Percentiles rank a stretch among this genome's conserved stretches.
Conservation (phyloP, 441 rosid species). For the Croton setiger region DNA sequence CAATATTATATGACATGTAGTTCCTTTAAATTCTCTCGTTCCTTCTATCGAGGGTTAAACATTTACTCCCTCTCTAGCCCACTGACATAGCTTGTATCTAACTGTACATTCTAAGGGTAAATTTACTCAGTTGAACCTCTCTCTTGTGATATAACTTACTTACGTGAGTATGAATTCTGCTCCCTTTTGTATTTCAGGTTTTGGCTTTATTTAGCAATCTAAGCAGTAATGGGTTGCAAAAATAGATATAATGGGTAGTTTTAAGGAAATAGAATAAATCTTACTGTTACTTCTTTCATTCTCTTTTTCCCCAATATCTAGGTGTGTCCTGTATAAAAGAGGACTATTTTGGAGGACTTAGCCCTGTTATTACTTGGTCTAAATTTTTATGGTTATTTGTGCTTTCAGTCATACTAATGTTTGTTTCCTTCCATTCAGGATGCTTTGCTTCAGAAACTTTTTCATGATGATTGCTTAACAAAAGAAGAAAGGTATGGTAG, state of each 20-base stretch:
- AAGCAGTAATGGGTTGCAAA: neutral
- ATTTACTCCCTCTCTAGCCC: neutral
- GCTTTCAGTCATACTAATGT: slow-evolving; percentile 14
- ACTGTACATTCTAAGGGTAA: neutral
- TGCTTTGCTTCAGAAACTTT: slow-evolving; percentile 77
- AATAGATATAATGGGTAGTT: no score
- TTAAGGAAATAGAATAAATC: neutral
- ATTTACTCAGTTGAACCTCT: neutral
- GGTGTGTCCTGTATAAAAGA: neutral
- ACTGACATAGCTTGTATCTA: neutral
- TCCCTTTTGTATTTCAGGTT: neutral
- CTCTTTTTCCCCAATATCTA: neutral
- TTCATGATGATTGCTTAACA: slow-evolving; percentile 53
- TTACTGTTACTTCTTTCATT: neutral
- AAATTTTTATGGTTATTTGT: slow-evolving; percentile 14
- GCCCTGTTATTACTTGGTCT: neutral
- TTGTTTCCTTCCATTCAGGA: slow-evolving; percentile 45
- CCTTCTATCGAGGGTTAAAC: neutral
- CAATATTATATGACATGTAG: neutral
- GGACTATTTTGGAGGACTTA: neutral
- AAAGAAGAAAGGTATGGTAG: slow-evolving; percentile 54
- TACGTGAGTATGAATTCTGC: neutral
- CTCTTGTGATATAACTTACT: neutral
- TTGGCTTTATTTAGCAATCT: neutral
- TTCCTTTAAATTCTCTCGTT: neutral